Evolutionary conservation across 257 asterid genomes (phyloP), one percentile per base, ranked within the genome.

Genomic region (Ilex aquifolium): DNA sequence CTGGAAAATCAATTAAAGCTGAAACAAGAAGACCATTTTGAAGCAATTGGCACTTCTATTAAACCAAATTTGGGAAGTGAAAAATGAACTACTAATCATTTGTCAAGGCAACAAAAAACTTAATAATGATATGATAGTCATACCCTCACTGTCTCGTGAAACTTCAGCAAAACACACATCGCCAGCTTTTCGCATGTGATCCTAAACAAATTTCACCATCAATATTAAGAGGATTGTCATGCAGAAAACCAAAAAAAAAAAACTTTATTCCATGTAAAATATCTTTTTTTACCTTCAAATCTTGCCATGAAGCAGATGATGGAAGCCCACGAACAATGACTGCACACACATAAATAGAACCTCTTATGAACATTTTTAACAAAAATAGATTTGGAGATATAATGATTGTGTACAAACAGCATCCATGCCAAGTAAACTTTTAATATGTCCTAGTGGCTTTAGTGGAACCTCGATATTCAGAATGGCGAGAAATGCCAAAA

Each of bases 301-400:
- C 99, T 75, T 93, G 99, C 99, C 99, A 93, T 53, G 99, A 93
- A 55, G 99, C 99, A 70, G 99, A 93, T 61, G 97, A 88, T 51
- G 99, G 99, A 72, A 93, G 97, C 56, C 95, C 94, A 42, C 96
- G 97, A 6, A 93, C 88, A 74, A 93, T 67, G 76, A 90, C 99
- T 93, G 76, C 31, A 70, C 32, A 64, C 63, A 72, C 9, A 60
- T 16, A 64, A 57, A 12, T 31, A 70, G 6, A 65, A 46, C 40
- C 27, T 65, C 31, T 15, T 21, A 60, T 60, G 60, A 36, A 48
- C 40, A 62, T 10, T 7, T 52, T 3, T 55, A 13, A 73, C 21
- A 31, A 63, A 4, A 30, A 31, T 51, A 69, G 61, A 64, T 32
- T 32, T 31, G 62, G 50, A 46, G 15, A 46, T 46, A 5, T 46